Evolutionary conservation across 768 basidiomycete species (phyloP), one percentile per base, ranked within the genome.

Genomic region (Termitomyces sp.): DNA sequence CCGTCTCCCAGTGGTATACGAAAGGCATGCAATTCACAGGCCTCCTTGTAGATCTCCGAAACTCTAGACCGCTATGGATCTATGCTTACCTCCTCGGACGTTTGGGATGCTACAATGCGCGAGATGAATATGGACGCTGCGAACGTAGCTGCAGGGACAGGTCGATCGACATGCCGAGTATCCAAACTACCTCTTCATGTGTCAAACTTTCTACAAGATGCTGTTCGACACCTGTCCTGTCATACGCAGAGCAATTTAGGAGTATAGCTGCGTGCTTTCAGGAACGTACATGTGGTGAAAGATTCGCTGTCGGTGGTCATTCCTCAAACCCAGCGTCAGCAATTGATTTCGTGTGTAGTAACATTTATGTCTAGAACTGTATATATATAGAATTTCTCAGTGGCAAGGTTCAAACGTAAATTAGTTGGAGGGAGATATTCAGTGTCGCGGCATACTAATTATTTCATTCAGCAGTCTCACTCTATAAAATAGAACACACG

Each of bases 121-220:
- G 45, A 61, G 18, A 20, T 36, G 30, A 34, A 54, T 16, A 22
- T 22, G 15, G 34, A 2, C 12, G 8, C 9, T 31, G 2, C 47
- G 51, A 60, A 46, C 42, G 34, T 36, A 27, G 27, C 18, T 22
- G 36, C n/a, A 18, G 44, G n/a, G 16, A 39, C n/a, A 3, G 34
- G 24, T 13, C 31, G 16, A 27, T 13, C 24, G 24, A 33, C 12
- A 22, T 44, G 7, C 6, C 55, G 54, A 24, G 39, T 37, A 22
- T 36, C n/a, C 20, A 50, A 33, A 24, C 18, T 50, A 7, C 24
- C 59, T 54, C n/a, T 49, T 22, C 61, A 54, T 27, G 42, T 59
- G 37, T 60, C 60, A 20, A 58, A 49, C 48, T 12, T 63, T 13
- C 49, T 63, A 9, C 62, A 59, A 30, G 62, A 62, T 30, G 58